Conservation (phyloP, 2,329 filamentous ascomycete genomes). For the Aspergillus clavatus region DNA sequence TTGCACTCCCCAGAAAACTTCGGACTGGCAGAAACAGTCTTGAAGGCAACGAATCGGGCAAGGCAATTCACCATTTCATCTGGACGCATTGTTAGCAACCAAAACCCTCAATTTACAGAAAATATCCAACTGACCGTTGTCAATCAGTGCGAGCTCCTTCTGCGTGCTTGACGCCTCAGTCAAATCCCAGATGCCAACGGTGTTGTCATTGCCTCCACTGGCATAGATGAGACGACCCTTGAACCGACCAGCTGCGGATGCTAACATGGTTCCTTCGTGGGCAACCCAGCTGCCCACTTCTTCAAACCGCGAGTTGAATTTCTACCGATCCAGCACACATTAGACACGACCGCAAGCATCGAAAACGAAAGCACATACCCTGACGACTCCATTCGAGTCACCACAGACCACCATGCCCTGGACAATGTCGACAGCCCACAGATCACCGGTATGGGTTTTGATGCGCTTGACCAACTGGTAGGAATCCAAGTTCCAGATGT, state of each 20-base stretch:
- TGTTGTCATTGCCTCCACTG: conserved; percentile 89
- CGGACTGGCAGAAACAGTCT: conserved; percentile 80
- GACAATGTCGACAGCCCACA: conserved; percentile 80
- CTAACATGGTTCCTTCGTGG: conserved; percentile 80
- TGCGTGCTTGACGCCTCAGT: conserved; percentile 50
- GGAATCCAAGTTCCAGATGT: conserved; percentile 96
- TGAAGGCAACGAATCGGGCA: conserved; percentile 82
- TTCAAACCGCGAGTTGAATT: conserved; percentile 78
- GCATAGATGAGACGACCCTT: conserved; percentile 77
- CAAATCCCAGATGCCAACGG: conserved; percentile 83
- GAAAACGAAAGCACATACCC: conserved; percentile 52
- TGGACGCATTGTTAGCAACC: conserved; percentile 23
- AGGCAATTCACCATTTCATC: conserved; percentile 65
- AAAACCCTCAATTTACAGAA: background rate
- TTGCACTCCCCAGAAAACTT: conserved; percentile 90
- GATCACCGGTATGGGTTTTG: conserved; percentile 71
- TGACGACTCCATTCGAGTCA: conserved; percentile 80
- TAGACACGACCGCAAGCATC: background rate
- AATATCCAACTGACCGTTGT: conserved; percentile 46
- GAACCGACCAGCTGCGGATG: conserved; percentile 70
- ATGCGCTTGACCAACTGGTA: conserved; percentile 84
- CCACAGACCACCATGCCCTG: conserved; percentile 83
- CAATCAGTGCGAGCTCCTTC: conserved; percentile 46
- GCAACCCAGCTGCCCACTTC: conserved; percentile 73
- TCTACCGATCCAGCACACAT: conserved; percentile 42